Evolutionary conservation across 2,329 filamentous ascomycete genomes (phyloP), one percentile per base, ranked within the genome.

Genomic region (Tympanopsis confertula): DNA sequence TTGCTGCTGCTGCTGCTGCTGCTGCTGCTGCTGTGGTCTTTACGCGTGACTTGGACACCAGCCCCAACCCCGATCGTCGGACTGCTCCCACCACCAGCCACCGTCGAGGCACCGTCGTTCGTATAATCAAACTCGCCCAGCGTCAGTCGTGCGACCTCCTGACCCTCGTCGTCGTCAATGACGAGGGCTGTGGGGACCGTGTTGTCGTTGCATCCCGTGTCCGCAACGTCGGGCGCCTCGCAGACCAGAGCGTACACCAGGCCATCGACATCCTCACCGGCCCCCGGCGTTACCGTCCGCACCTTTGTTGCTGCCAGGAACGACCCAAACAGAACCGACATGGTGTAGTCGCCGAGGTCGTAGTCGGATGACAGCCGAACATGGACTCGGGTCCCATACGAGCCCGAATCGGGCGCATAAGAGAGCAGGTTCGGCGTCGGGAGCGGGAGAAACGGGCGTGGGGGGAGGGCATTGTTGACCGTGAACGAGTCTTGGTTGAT

Each of bases 241-340:
- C 78, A 75, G 35, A 73, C 75, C 47, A 94, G 68, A 20, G 72
- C 71, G 57, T 91, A 94, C 44, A 79, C 71, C 54, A 74, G 84
- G 39, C 61, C 64, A 15, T 74, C 71, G 46, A 71, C 61, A 38
- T 55, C 59, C 43, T 78, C 72, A 60, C 65, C 74, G 47, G 59
- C 68, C 53, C 63, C 62, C 52, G 80, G 79, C 35, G 74, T 69
- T 18, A 87, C 66, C 39, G n/a, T n/a, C n/a, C n/a, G n/a, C n/a
- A 67, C 56, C 78, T 82, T 55, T 79, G 78, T 49, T 82, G 75
- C n/a, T 72, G 69, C n/a, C 86, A 86, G 57, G 94, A 93, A 35
- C 79, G 71, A 39, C 94, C 59, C 45, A 63, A 79, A 50, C 85
- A 78, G 37, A 67, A 66, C 2, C 70, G 64, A 39, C 63, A 52